Evolutionary conservation across 2,329 filamentous ascomycete genomes (phyloP).

Genomic region (Penicillium paneum): DNA sequence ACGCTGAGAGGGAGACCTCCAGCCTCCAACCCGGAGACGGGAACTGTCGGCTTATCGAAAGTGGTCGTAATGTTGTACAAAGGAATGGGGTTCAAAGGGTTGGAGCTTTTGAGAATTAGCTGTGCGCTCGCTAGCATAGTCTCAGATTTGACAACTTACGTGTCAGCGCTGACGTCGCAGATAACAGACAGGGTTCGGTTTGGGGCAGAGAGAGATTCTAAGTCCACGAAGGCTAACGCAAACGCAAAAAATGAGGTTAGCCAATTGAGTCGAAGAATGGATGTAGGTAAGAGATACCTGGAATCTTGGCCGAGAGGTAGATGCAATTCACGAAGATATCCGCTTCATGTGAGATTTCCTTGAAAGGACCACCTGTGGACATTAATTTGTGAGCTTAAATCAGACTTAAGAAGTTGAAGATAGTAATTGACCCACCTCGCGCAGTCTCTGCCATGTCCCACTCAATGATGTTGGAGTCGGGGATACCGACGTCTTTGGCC

Average conservation of each 20-base stretch:
- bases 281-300: conserved; percentile 39
- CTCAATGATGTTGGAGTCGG: conserved; percentile 64
- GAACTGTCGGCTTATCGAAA: conserved; percentile 82
- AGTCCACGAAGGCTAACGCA: conserved; percentile 63
- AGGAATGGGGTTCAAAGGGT: conserved; percentile 55
- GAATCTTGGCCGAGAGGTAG: conserved; percentile 75
- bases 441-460: conserved; percentile 80
- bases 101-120: conserved; percentile 35
- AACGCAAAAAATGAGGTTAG: background rate
- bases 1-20: conserved; percentile 65
- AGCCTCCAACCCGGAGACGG: conserved; percentile 56
- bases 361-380: conserved; percentile 63
- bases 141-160: conserved; percentile 38
- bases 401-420: background rate
- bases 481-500: conserved; percentile 69
- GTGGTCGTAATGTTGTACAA: conserved; percentile 83
- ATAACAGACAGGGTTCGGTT: conserved; percentile 74
- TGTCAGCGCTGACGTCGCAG: conserved; percentile 63
- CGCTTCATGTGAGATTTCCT: conserved; percentile 65
- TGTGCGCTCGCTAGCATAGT: background rate
- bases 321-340: conserved; percentile 87
- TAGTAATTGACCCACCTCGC: conserved; percentile 44
- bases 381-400: conserved; percentile 5
- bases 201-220: conserved; percentile 63
- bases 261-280: too few relatives aligned